Base-by-base conservation (phyloP, 78 protist species). In the Chrysochromulina parva region DNA sequence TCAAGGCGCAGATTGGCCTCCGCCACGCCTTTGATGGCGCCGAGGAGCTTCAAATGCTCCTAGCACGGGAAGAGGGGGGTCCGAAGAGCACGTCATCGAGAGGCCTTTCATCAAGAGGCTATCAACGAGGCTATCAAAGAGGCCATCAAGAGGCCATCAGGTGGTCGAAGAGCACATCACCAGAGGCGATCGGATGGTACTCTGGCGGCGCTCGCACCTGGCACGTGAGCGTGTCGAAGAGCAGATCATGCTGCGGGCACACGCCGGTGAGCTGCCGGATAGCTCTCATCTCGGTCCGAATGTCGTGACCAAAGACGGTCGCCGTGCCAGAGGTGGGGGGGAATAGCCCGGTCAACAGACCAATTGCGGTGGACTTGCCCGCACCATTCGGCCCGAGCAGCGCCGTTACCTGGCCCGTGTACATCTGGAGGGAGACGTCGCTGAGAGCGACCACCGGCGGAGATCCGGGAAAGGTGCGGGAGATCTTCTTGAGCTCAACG, bases 161-260 rank as follows among this genome's bases (percentile, higher is more conserved):
- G 38, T 38, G 38, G 38, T 38, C 38, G 38, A 38, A 38, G 38
- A 38, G 38, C 38, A 38, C 38, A 38, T 38, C 38, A 38, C 38
- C 38, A 38, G 38, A 38, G 38, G 38, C 38, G 38, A 38, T 38
- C 38, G 38, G 38, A 38, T 38, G 38, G 38, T 38, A 38, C 38
- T 38, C 38, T 38, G 38, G 38, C 38, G 38, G 38, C 38, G 38
- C 38, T 38, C 38, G 38, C 38, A 38, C 38, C 38, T 38, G 38
- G 38, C 38, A 38, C 38, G 38, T 92, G 24, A 97, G 47, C 47
- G 82, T 67, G 47, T 85, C 95, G 94, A 96, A 93, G 28, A 97
- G 90, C 0, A 90, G 53, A 88, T 96, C 95, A 87, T 89, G 91
- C 91, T 98, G 99, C 52, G 97, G 96, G 59, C 98, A 96, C 22